Conservation (phyloP, 768 basidiomycete species). For the Trametopsis cervina region DNA sequence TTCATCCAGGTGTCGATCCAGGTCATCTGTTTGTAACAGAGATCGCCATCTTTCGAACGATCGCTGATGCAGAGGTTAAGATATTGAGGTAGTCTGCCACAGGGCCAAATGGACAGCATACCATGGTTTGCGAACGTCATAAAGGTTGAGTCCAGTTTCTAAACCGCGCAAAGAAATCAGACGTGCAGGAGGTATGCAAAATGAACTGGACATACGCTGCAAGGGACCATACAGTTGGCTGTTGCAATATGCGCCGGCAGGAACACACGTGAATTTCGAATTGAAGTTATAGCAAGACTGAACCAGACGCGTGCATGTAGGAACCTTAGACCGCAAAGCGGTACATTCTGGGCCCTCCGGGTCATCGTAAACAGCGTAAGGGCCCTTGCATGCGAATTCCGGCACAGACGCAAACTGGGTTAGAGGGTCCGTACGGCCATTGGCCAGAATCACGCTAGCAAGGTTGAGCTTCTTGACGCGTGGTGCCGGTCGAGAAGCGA, state of each 20-base stretch:
- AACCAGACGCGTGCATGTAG: constrained; percentile 47
- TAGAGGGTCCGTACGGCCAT: constrained; percentile 80
- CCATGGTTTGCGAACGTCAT: constrained; percentile 77
- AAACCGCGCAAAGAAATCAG: background rate
- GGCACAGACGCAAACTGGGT: constrained; percentile 75
- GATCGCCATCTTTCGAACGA: constrained; percentile 54
- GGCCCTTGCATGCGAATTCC: constrained; percentile 78
- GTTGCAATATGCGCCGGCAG: constrained; percentile 75
- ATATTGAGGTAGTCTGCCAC: background rate
- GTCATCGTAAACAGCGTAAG: constrained; percentile 73
- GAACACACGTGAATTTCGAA: constrained; percentile 39
- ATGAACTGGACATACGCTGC: constrained; percentile 42
- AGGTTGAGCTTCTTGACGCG: constrained; percentile 71
- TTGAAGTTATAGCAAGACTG: constrained; percentile 41
- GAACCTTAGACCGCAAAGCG: constrained; percentile 37
- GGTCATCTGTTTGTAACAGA: constrained; percentile 74
- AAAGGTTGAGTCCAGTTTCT: constrained; percentile 52
- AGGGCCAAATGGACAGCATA: background rate
- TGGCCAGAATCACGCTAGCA: constrained; percentile 78
- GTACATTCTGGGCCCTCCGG: constrained; percentile 39
- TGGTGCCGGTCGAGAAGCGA: constrained; percentile 36
- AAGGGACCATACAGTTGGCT: constrained; percentile 65
- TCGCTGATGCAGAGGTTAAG: constrained; percentile 35
- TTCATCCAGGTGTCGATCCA: constrained; percentile 94
- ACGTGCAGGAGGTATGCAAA: background rate